A percentile compares a stretch with the other conserved stretches of the same genome.
Conservation (phyloP, 1,139 yeast genomes). For the Scheffersomyces lignicola region DNA sequence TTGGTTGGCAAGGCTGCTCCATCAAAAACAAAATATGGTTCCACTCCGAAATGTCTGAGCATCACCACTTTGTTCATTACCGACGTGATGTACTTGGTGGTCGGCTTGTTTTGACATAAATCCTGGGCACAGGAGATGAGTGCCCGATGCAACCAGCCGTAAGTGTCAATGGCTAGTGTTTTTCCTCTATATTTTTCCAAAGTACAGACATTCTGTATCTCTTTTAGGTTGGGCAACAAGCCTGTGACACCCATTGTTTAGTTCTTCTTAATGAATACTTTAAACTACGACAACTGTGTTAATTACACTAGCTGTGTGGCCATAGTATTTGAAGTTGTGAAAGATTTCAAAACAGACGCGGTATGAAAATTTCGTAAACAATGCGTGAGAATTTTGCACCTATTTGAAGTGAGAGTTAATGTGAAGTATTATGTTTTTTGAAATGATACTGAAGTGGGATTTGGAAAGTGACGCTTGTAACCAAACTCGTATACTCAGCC, state of each 20-base stretch:
- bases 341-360: no score
- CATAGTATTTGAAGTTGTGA: no score
- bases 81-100: conserved; percentile 62
- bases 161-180: conserved; percentile 89
- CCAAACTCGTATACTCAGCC: no score
- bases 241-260: conserved; percentile 78
- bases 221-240: conserved; percentile 68
- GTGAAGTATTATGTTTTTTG: no score
- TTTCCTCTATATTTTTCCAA: conserved; percentile 67
- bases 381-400: no score
- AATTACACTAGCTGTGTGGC: no score
- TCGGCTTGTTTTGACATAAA: conserved; percentile 68
- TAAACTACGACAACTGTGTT: not conserved
- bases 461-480: no score
- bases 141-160: conserved; percentile 94
- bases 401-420: no score
- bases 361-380: no score
- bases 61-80: conserved; percentile 63
- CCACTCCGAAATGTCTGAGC: conserved; percentile 67
- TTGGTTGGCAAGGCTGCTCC: conserved; percentile 88
- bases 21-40: conserved; percentile 90
- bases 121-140: conserved; percentile 83
- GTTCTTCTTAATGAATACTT: not conserved
- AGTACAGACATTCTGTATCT: conserved; percentile 62
- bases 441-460: no score